Base-by-base conservation (phyloP, 2,329 filamentous ascomycete genomes). In the Colletotrichum orchidophilum region DNA sequence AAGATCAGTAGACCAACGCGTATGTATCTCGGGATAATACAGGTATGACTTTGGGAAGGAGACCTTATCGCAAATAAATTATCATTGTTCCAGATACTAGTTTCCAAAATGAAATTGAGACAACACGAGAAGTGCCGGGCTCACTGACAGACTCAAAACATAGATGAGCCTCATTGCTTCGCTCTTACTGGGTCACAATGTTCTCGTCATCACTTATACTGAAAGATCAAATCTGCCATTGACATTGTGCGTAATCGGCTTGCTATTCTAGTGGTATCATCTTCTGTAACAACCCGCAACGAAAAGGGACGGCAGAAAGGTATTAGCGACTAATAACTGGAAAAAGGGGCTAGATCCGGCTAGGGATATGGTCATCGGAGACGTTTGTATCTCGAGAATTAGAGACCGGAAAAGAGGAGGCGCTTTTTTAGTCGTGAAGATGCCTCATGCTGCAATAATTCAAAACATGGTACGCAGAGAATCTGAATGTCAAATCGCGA, bases 241-340 rank as follows among this genome's bases (percentile, higher is more conserved):
- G 59, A 60, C 33, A 57, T 60, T 61, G 70, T 70, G 66, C 65
- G 29, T 70, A 46, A 54, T 61, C 60, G 70, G 59, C 70, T 70
- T 65, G 61, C 66, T 73, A 63, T 70, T 74, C 73, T 74, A 74
- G 64, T 74, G 73, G 73, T 74, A 74, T 74, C 73, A 74, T 74
- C 68, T 73, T 66, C 49, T 62, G 73, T 59, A 66, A 73, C 42
- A 62, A 74, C 64, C 64, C 59, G 66, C 72, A 69, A 69, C 31
- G 53, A 69, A 73, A 68, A 66, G 49, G 33, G 49, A 60, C 39
- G 26, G 68, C 58, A 70, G 35, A 63, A 49, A 65, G 61, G 49
- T 66, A 75, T 65, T 70, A 69, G 46, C 59, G 54, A 70, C 39
- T 61, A 42, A 50, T 60, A 54, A 61, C 31, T 60, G 55, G 13